Conservation (phyloP, 1,284 basidiomycete species). For the Cryptococcus maquisensis region DNA sequence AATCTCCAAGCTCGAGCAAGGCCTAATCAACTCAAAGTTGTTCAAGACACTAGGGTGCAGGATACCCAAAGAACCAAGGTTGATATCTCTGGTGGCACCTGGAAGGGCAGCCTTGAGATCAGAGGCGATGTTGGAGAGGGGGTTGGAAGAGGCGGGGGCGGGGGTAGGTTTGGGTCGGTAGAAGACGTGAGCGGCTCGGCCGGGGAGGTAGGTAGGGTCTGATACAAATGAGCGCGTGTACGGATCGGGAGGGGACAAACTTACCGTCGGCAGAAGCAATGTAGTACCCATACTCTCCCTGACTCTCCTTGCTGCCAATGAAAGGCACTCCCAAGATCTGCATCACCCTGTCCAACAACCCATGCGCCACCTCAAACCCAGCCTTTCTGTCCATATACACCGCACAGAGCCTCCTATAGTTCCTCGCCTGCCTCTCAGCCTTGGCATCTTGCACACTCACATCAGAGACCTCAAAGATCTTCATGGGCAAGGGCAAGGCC, state of each 20-base stretch:
- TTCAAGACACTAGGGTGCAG: constrained; percentile 85
- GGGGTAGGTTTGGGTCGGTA: constrained; percentile 63
- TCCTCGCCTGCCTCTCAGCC: constrained; percentile 78
- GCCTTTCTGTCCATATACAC: constrained; percentile 96
- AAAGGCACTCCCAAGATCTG: constrained; percentile 84
- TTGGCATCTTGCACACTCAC: constrained; percentile 80
- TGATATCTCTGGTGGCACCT: constrained; percentile 54
- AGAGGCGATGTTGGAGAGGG: constrained; percentile 45
- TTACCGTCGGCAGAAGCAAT: constrained; percentile 77
- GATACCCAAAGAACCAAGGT: constrained; percentile 80
- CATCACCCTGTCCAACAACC: constrained; percentile 90
- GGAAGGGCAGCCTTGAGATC: constrained; percentile 48
- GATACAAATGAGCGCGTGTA: background rate
- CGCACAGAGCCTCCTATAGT: constrained; percentile 80
- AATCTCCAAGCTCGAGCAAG: constrained; percentile 94
- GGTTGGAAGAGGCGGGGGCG: constrained; percentile 16
- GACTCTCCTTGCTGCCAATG: constrained; percentile 59
- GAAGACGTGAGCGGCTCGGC: constrained; percentile 84
- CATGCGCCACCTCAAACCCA: constrained; percentile 95
- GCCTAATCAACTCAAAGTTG: constrained; percentile 89
- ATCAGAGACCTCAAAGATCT: constrained; percentile 91
- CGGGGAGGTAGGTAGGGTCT: constrained; percentile 93
- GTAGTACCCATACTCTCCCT: constrained; percentile 76
- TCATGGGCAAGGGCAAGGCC: constrained; percentile 85
- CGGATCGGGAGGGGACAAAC: constrained; percentile 26